These are phyloP conservation scores for Saturnispora galanensis DNA, from an alignment of 805 yeast species.

Conservation along the genomic window DNA sequence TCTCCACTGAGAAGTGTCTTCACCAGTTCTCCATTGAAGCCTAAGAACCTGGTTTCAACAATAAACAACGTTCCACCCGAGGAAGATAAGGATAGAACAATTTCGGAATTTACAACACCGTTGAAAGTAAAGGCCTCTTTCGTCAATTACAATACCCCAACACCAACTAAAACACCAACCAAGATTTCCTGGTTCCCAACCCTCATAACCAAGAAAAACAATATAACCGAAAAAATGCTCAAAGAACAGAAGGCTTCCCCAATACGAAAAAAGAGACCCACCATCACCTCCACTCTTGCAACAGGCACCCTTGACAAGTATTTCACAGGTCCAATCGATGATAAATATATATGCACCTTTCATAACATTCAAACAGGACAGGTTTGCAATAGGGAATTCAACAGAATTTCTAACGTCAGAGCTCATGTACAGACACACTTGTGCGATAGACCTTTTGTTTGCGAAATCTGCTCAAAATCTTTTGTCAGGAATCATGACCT, in stretches of 20 bases:
- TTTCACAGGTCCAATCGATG: conserved; percentile 70
- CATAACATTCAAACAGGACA: conserved; percentile 24
- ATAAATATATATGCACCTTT: conserved; percentile 63
- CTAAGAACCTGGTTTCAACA: conserved; percentile 1
- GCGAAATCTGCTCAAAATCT: conserved; percentile 67
- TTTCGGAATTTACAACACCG: conserved; percentile 18
- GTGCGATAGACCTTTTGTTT: conserved; percentile 84
- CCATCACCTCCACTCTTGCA: conserved; percentile 63
- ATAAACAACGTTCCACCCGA: conserved; percentile 4
- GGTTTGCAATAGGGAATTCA: conserved; percentile 73
- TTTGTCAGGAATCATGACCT: conserved; percentile 96
- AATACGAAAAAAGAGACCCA: conserved; percentile 35
- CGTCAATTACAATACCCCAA: conserved; percentile 21
- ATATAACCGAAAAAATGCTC: conserved; percentile 22
- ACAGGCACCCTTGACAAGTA: conserved; percentile 83
- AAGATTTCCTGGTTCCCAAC: conserved; percentile 28
- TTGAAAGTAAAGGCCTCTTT: conserved; percentile 19
- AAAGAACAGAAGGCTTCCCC: conserved; percentile 36
- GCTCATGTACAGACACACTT: conserved; percentile 96
- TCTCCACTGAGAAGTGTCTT: conserved; percentile 7
- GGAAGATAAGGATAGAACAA: conserved; percentile 10
- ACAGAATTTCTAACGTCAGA: conserved; percentile 82
- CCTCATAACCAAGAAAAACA: conserved; percentile 25
- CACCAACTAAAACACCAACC: conserved; percentile 22
- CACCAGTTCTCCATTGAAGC: conserved; percentile 11